Conservation (phyloP, 2,329 filamentous ascomycete species). For the Beauveria medogensis region DNA sequence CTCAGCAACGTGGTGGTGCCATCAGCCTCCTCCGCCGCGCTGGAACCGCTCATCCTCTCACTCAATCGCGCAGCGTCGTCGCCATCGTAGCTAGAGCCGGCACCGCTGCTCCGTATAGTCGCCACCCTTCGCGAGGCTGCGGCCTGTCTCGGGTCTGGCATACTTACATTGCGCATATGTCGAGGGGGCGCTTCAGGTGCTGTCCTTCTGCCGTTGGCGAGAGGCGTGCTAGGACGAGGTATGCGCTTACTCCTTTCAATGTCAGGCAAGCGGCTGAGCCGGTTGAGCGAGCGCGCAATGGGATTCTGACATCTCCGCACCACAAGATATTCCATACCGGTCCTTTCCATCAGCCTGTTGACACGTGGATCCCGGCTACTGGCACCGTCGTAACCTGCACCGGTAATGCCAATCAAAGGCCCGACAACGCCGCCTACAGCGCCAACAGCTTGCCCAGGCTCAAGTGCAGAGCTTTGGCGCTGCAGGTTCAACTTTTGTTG, state of each 20-base stretch:
- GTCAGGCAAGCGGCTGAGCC: constrained; percentile 39
- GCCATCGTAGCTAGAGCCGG: constrained; percentile 37
- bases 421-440: constrained; percentile 31
- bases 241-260: constrained; percentile 43
- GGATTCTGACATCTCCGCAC: constrained; percentile 66
- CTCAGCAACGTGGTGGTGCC: constrained; percentile 44
- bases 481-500: constrained; percentile 72
- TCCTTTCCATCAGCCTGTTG: constrained; percentile 57
- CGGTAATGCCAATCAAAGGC: constrained; percentile 44
- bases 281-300: constrained; percentile 51
- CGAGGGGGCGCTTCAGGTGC: constrained; percentile 20
- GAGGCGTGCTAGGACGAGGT: constrained; percentile 30
- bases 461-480: constrained; percentile 63
- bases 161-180: constrained; percentile 32
- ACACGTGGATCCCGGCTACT: constrained; percentile 52
- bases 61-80: constrained; percentile 35
- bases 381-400: constrained; percentile 44
- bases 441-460: constrained; percentile 44
- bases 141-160: constrained; percentile 26
- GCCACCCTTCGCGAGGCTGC: constrained; percentile 24
- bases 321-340: constrained; percentile 66
- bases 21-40: constrained; percentile 42
- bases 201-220: constrained; percentile 29
- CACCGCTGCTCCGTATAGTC: constrained; percentile 31
- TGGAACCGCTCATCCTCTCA: constrained; percentile 41